These are phyloP conservation scores for Candida silvatica DNA, from an alignment of 805 yeast species.

Conservation along the genomic window DNA sequence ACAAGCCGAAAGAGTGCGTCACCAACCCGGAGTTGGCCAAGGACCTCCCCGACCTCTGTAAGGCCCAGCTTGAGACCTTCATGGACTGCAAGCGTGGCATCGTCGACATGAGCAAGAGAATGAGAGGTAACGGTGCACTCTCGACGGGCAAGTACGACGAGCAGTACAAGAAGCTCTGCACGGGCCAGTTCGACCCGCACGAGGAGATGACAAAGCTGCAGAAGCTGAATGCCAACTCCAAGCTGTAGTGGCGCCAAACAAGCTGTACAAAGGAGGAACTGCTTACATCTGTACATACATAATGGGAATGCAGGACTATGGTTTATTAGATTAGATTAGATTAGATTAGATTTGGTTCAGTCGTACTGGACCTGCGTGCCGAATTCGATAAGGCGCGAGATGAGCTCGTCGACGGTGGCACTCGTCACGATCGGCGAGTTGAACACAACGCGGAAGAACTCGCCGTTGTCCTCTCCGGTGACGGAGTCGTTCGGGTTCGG, in stretches of 20 bases:
- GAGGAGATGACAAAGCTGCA: slow-evolving; percentile 74
- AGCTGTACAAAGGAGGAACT: neutral
- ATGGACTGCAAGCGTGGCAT: slow-evolving; percentile 88
- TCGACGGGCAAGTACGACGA: slow-evolving; percentile 92
- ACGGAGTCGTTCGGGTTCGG: slow-evolving; percentile 46
- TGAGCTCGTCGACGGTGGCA: slow-evolving; percentile 35
- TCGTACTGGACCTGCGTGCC: slow-evolving; percentile 17
- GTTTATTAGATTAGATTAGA: neutral
- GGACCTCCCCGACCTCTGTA: slow-evolving; percentile 81
- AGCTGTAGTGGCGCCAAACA: slow-evolving; percentile 21
- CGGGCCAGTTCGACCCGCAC: slow-evolving; percentile 74
- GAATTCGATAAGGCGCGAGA: slow-evolving; percentile 28
- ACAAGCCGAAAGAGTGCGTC: slow-evolving; percentile 84
- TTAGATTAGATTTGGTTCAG: neutral
- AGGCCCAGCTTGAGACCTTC: slow-evolving; percentile 75
- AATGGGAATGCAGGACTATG: too few relatives aligned
- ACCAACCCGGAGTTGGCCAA: slow-evolving; percentile 68
- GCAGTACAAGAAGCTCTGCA: slow-evolving; percentile 66
- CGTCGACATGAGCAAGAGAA: slow-evolving; percentile 85
- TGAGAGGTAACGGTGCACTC: slow-evolving; percentile 87
- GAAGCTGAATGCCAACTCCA: slow-evolving; percentile 44
- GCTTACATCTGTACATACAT: too few relatives aligned
- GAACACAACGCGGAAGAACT: slow-evolving; percentile 79
- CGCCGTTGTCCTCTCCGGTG: slow-evolving; percentile 45
- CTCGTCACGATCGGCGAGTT: slow-evolving; percentile 55